phyloP scores from a whole-genome alignment of 75 land plant genomes.

The Sequoiadendron giganteum region DNA sequence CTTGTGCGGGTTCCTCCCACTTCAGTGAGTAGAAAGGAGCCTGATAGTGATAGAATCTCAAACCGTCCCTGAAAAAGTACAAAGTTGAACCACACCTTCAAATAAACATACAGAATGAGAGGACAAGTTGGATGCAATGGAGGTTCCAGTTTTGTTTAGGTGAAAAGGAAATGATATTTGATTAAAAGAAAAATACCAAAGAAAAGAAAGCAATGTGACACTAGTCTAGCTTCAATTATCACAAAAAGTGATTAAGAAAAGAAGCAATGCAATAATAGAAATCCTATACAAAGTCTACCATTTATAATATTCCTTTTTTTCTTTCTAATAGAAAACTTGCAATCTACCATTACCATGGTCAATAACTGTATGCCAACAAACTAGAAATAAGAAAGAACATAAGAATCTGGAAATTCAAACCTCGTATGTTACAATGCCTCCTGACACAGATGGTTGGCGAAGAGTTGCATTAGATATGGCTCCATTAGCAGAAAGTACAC shows the following conservation, averaged over 20 bases:
- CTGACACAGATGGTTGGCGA: slow-evolving; percentile 50
- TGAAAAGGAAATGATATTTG: neutral
- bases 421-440: slow-evolving; percentile 59
- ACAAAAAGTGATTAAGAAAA: neutral
- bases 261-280: neutral
- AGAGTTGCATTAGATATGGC: slow-evolving; percentile 53
- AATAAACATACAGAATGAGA: neutral
- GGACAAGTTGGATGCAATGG: neutral
- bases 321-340: neutral
- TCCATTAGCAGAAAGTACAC: slow-evolving; percentile 55
- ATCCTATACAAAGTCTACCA: neutral
- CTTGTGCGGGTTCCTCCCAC: slow-evolving; percentile 68
- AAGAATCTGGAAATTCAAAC: slow-evolving; percentile 9
- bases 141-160: neutral
- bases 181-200: neutral
- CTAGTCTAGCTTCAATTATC: neutral
- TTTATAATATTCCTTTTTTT: neutral
- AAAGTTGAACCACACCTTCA: neutral
- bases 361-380: neutral
- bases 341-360: neutral
- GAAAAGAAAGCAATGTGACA: neutral
- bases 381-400: neutral
- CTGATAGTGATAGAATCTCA: slow-evolving; percentile 92
- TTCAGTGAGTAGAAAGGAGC: slow-evolving; percentile 82
- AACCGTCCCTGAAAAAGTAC: slow-evolving; percentile 71